These are phyloP conservation scores for Solanum paucissectum DNA, from an alignment of 257 asterid species.

Conservation along the genomic window DNA sequence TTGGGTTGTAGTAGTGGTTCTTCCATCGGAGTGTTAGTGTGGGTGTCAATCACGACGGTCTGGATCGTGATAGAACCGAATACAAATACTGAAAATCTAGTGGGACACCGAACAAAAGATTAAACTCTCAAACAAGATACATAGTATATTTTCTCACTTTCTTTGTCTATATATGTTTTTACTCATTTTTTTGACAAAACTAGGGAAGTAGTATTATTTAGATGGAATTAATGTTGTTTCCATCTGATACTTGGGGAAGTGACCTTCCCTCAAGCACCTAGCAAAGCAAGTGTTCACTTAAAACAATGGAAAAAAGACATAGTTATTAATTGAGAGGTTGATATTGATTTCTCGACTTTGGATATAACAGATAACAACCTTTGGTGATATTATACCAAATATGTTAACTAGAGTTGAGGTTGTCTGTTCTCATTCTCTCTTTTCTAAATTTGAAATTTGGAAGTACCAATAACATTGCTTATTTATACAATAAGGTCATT, in stretches of 20 bases:
- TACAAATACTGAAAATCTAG: background rate
- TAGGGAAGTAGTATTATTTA: background rate
- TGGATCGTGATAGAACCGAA: no score
- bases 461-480: background rate
- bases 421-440: background rate
- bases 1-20: no score
- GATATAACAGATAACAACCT: background rate
- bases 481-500: background rate
- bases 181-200: background rate
- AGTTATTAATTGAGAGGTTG: background rate
- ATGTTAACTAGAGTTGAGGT: background rate
- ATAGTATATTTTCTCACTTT: background rate
- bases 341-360: background rate
- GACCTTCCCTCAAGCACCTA: background rate
- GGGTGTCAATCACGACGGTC: no score
- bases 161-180: background rate
- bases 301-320: background rate
- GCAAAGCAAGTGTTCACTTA: background rate
- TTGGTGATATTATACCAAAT: background rate
- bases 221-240: background rate
- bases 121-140: background rate
- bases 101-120: background rate
- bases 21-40: no score
- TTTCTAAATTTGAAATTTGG: background rate
- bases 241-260: background rate